Percentiles rank a stretch among this genome's conserved stretches.
phyloP scores from a whole-genome alignment of 176 grass and related monocot species.

The Eleusine coracana region DNA sequence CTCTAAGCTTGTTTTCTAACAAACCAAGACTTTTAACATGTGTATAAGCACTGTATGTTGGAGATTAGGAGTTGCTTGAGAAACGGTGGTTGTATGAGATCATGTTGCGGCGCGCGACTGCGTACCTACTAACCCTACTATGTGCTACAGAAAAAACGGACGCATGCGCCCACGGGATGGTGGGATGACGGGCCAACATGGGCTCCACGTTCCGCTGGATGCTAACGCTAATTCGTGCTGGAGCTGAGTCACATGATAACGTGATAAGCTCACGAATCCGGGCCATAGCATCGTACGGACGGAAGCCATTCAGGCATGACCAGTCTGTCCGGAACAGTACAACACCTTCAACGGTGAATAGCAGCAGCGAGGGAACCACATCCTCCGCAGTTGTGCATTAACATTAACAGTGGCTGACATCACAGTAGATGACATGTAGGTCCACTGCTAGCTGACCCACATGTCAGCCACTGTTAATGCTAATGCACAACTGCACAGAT shows the following conservation, averaged over 20 bases:
- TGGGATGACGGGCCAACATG: background rate
- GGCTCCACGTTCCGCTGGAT: background rate
- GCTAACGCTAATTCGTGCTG: background rate
- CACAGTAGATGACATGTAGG: too few relatives aligned
- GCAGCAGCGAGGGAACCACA: too few relatives aligned
- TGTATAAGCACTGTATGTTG: too few relatives aligned
- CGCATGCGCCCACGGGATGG: background rate
- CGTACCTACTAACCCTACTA: background rate
- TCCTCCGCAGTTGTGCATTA: too few relatives aligned
- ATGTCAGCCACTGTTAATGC: too few relatives aligned
- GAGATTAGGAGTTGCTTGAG: too few relatives aligned
- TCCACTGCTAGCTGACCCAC: too few relatives aligned
- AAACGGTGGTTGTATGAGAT: background rate
- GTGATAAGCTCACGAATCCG: background rate
- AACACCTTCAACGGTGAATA: background rate
- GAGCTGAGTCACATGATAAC: constrained; percentile 7
- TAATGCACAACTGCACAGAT: too few relatives aligned
- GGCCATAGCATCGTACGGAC: background rate
- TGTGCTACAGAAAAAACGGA: background rate
- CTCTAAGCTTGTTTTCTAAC: too few relatives aligned
- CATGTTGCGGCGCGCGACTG: background rate
- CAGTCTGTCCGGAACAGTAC: background rate
- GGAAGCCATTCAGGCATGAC: background rate
- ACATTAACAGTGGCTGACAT: too few relatives aligned
- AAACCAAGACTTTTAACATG: too few relatives aligned